Evolutionary conservation across 2,329 filamentous ascomycete genomes (phyloP).

Genomic region (Bimuria novae-zelandiae): DNA sequence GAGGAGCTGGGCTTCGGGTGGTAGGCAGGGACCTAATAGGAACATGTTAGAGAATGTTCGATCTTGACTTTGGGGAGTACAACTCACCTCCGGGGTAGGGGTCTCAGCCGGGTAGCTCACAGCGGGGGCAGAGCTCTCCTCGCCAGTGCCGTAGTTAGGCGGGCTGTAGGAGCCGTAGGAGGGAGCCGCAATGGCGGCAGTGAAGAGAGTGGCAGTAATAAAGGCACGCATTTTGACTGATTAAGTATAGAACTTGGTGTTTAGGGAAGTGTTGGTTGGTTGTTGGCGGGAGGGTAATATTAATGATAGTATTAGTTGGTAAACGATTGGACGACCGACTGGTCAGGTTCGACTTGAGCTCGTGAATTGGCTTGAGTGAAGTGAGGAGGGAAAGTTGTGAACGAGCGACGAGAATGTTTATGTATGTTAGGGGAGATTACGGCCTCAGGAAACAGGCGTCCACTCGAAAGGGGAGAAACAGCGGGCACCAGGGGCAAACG

Average conservation of each 20-base stretch:
- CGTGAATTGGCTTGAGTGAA: constrained; percentile 43
- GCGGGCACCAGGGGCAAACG: constrained; percentile 32
- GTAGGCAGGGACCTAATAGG: neutral
- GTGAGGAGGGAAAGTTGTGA: constrained; percentile 32
- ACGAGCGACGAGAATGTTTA: constrained; percentile 32
- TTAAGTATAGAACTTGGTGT: constrained; percentile 35
- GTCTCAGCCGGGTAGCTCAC: constrained; percentile 7
- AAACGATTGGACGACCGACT: constrained; percentile 50
- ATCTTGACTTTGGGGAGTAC: neutral
- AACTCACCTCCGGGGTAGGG: neutral
- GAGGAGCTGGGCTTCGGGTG: neutral
- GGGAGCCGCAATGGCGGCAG: constrained; percentile 38
- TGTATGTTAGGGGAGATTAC: constrained; percentile 47
- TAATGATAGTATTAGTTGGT: constrained; percentile 49
- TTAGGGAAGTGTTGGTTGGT: constrained; percentile 18
- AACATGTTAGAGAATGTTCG: neutral
- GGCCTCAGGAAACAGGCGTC: constrained; percentile 36
- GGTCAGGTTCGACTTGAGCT: constrained; percentile 45
- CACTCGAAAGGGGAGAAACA: constrained; percentile 36
- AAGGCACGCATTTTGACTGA: constrained; percentile 48
- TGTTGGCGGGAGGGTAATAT: constrained; percentile 29
- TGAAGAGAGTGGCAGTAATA: constrained; percentile 40
- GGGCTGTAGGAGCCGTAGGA: constrained; percentile 21
- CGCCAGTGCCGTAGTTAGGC: constrained; percentile 1
- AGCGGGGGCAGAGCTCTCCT: constrained; percentile 9